A percentile compares a stretch with the other conserved stretches of the same genome.
Evolutionary conservation across 768 basidiomycete genomes (phyloP).

Genomic region (Russula olivacea): DNA sequence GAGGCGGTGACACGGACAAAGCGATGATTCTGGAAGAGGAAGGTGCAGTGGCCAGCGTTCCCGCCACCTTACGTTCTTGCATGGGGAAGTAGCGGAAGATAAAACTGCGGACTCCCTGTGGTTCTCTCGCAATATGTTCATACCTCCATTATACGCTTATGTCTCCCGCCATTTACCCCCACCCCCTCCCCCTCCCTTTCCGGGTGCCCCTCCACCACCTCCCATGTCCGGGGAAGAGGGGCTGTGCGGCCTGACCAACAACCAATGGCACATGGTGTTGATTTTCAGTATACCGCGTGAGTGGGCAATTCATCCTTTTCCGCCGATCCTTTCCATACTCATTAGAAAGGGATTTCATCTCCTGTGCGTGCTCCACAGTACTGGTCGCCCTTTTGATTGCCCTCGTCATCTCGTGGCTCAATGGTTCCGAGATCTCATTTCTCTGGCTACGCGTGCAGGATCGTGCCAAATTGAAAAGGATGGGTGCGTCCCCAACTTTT

Average conservation of each 20-base stretch:
- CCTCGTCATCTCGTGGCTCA: background rate
- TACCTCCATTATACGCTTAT: background rate
- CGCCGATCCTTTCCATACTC: background rate
- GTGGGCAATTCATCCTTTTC: background rate
- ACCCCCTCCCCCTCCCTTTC: background rate
- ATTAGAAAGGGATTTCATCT: background rate
- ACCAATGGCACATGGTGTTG: conserved; percentile 3
- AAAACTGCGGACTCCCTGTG: background rate
- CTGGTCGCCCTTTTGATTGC: background rate
- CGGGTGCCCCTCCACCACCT: background rate
- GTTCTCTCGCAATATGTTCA: background rate
- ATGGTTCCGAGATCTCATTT: background rate
- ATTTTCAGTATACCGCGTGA: background rate
- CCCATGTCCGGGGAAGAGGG: background rate
- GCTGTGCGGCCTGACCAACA: background rate
- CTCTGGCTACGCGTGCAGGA: conserved; percentile 2
- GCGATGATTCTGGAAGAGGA: background rate
- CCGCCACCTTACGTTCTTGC: too few relatives aligned
- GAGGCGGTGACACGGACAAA: background rate
- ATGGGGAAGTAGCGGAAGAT: background rate
- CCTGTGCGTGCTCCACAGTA: background rate
- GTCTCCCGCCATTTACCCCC: background rate
- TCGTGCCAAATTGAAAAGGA: background rate
- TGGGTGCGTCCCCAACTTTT: background rate
- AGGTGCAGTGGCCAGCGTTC: background rate